These are phyloP conservation scores for Mycena leptocephala DNA, from an alignment of 768 basidiomycete species.

Conservation along the genomic window DNA sequence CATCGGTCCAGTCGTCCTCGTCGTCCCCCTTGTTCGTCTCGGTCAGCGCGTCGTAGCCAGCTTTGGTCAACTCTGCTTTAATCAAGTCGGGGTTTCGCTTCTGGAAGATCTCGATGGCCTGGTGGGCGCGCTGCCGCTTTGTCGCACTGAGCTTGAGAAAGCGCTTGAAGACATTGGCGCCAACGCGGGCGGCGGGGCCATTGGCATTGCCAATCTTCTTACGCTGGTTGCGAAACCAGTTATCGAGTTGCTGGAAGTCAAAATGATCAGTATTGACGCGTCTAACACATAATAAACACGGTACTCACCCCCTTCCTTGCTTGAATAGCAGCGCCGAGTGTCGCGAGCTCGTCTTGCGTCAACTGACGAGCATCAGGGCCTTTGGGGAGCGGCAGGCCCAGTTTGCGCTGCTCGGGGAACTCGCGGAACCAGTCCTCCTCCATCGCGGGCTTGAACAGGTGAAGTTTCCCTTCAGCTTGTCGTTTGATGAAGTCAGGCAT, in stretches of 20 bases:
- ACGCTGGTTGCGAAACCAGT: not conserved
- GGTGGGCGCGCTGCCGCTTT: not conserved
- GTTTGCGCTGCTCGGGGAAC: not conserved
- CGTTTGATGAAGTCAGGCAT: not conserved
- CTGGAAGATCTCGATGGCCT: not conserved
- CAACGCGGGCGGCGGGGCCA: not conserved
- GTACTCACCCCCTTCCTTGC: not conserved
- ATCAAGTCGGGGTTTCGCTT: not conserved
- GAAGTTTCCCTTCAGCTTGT: not conserved
- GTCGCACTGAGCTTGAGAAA: not conserved
- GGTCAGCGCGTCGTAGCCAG: not conserved
- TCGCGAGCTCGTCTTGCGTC: not conserved
- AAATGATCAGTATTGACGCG: not conserved
- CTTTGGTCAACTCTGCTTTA: not conserved
- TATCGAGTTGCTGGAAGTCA: not conserved
- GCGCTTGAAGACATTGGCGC: too few species aligned
- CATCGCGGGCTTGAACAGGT: constrained; percentile 7
- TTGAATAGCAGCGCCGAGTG: not conserved
- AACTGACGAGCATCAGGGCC: not conserved
- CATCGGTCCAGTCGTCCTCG: not conserved
- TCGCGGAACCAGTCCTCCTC: not conserved
- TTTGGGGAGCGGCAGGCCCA: not conserved
- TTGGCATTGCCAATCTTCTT: not conserved
- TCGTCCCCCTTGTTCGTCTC: not conserved
- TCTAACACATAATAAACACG: not conserved